Base-by-base conservation (phyloP, 768 basidiomycete genomes). In the Boletus rubropictus region DNA sequence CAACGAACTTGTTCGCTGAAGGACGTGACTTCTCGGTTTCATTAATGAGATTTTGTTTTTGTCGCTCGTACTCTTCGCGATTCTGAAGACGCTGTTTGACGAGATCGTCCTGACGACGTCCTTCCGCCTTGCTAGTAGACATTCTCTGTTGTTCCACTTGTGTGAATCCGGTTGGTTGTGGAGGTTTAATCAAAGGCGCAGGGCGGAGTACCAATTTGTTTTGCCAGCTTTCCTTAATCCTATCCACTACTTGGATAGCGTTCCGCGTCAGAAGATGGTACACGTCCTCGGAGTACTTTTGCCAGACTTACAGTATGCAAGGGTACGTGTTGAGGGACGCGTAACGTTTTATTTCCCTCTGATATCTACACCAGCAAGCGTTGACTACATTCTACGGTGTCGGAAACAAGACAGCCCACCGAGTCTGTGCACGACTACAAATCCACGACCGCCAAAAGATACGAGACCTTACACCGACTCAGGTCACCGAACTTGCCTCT, bases 21-120 rank as follows among this genome's bases (percentile, higher is more conserved):
- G 92, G 89, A 25, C 91, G 85, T 32, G 89, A 84, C 67, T 93
- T 94, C 72, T 95, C 89, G 2, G 92, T 93, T 70, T 96, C 93
- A 62, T 77, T 80, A 58, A 89, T 82, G 64, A 92, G 80, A 38
- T 76, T 77, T 61, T 85, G 81, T 57, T 89, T 89, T 63, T 89
- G 85, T 17, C 84, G 78, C 57, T 89, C 83, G 55, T 77, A 92
- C 34, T 90, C 86, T 64, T 90, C 86, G 57, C 83, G 81, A 71
- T 82, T 81, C 61, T 83, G 80, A 33, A 68, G 77, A 49, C 94
- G 83, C 67, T 91, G 84, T 64, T 94, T 93, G 28, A 79, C 76
- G 53, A 95, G 81, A 2, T 84, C 84, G 60, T 89, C 87, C 65
- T 91, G 86, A 46, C 90, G 81, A 46, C 86, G 83, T n/a, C 84